Evolutionary conservation across 2,329 filamentous ascomycete species (phyloP), one percentile per base, ranked within the genome.

Genomic region (Fusarium abutilonis): DNA sequence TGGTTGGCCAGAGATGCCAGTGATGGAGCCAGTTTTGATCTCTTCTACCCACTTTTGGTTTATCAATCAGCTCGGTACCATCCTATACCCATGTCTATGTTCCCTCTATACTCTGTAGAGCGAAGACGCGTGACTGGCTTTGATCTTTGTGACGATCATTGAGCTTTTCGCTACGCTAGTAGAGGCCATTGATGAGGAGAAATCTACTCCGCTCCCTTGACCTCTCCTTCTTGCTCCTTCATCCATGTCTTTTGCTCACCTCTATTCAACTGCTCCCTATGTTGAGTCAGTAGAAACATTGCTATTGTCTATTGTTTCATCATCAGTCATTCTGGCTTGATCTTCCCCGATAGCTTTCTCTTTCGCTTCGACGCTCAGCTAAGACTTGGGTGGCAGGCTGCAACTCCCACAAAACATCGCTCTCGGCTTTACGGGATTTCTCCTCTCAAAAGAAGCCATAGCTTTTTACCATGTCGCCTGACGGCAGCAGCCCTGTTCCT

Each of bases 401-500:
- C 28, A 11, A 14, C 19, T 19, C 19, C 19, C 19, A 19, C 19
- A 19, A 19, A 19, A 19, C 28, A n/a, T 23, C 35, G 4, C 28
- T 14, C 9, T 39, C 4, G 23, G 1, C 36, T 10, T 29, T 32
- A 51, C 44, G 41, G 41, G 39, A 28, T 34, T 40, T 48, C 15
- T 32, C 47, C 7, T 10, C 44, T 19, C 29, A 14, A 39, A 26
- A 36, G 19, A 39, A 43, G 38, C n/a, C 15, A 11, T 23, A 49
- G 41, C 29, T 31, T 26, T 44, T 51, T 50, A 61, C 43, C 42
- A 82, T 82, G 80, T 75, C 75, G 52, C 75, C 78, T 38, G 77
- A 81, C 63, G 72, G 70, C 31, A 75, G 73, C 39, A 74, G 76
- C 63, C 76, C 74, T 56, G 76, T 80, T 55, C 78, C 77, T 11